Evolutionary conservation across 2,329 filamentous ascomycete species (phyloP), one percentile per base, ranked within the genome.

Genomic region (Penicillium sp.): DNA sequence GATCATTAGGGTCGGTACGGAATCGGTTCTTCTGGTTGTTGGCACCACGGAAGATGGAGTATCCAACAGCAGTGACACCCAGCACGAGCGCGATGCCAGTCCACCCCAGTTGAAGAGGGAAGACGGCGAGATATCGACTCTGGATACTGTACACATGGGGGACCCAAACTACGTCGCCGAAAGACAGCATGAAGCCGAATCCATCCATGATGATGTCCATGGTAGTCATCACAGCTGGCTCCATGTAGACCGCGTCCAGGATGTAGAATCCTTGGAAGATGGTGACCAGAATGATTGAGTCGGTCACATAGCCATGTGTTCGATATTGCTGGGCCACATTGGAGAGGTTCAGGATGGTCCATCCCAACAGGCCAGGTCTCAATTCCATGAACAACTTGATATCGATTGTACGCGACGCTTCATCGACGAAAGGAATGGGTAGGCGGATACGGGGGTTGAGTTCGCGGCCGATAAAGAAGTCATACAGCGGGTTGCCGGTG

Each of bases 21-120:
- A 97, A 97, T 23, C 83, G 82, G 75, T 96, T 95, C 85, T 97
- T 97, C 76, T 96, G 86, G 73, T 85, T 90, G 80, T 97, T 97
- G 69, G 90, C 85, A n/a, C 87, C 81, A 53, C 93, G 91, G 85
- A 97, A 97, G 70, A 96, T 91, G 70, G 83, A 87, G 74, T 93
- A 95, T n/a, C 90, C 92, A 1, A 82, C 68, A 0, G 78, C 78
- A 49, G 93, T 85, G 13, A 95, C 79, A 4, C 79, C 80, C 26
- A 89, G 71, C 45, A 94, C 86, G 9, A 79, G 80, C 1, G 81
- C 73, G 13, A 90, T 78, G 10, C 88, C 89, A 13, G 77, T 64
- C 33, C 83, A 76, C 1, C 91, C 91, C 6, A 97, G 85, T n/a
- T 86, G 80, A 13, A 91, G 77, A 0, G 93, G 93, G 72, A 95